Base-by-base conservation (phyloP, 805 yeast genomes). In the Henningerozyma blattae region DNA sequence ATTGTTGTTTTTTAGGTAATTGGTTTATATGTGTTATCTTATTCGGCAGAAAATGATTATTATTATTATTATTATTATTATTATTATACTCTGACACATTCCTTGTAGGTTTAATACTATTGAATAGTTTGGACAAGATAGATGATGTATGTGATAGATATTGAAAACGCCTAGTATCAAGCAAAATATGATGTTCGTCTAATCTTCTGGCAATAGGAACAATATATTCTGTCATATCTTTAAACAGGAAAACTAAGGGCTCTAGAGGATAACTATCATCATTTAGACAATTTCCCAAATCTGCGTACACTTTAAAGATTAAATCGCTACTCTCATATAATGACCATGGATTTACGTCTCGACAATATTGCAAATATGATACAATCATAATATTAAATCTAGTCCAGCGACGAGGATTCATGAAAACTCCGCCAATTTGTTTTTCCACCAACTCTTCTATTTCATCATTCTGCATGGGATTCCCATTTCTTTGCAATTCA, bases 81-180 rank as follows among this genome's bases (percentile, higher is more conserved):
- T n/a, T 48, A 19, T 25, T 34, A 26, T 29, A 29, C 8, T 22
- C 35, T 13, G 35, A 29, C 3, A 30, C 16, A 15, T 32, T 26
- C n/a, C 41, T 40, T 9, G 37, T 30, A 5, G 75, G 68, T 27
- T 83, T 62, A 26, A 73, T 70, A 33, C 75, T 65, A 45, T 78
- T 77, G 58, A 77, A 77, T 19, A 75, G 54, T 44, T 68, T 70
- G 32, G 79, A 58, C 14, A 77, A 56, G 2, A 72, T 54, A 4
- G 75, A 61, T 1, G 84, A 74, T 17, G 70, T 46, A 49, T 65
- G 68, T 5, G 70, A 59, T 25, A 65, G 48, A 24, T 54, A 54
- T 22, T 36, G 75, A 43, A 19, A 62, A 61, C 43, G 53, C 45
- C 42, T 41, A 3, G 46, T 41, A 10, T 44, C 47, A 13, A 42